Evolutionary conservation across 2,329 filamentous ascomycete species (phyloP), one percentile per base, ranked within the genome.

Genomic region (Beauveria caledonica): DNA sequence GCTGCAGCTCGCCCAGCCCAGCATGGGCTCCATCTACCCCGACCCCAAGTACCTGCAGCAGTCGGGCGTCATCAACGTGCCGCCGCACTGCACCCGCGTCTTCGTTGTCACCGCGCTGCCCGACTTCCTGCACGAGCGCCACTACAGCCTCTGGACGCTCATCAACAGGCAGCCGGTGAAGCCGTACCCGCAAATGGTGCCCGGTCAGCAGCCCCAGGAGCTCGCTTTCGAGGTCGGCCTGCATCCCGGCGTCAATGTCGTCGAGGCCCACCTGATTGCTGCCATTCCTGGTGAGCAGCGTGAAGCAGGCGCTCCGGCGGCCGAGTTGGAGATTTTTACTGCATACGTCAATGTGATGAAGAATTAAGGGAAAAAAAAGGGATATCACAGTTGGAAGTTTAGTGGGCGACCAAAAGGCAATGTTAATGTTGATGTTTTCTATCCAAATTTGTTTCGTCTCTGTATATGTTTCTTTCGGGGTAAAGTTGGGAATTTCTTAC

Each of bases 311-410:
- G 86, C 83, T 0, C 77, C 85, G 10, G 83, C 86, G 63, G 82
- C 87, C 40, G 90, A 94, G 70, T 77, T 92, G 63, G 92, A 97
- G 76, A 88, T 87, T 66, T 80, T 92, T 61, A 90, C 85, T 1
- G 78, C 94, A 29, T 89, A 89, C 73, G 82, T 88, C 63, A 88
- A 94, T 72, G 74, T 95, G 66, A 73, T 85, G 71, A 81, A 75
- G 73, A 70, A 70, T 55, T 80, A 71, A 66, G 17, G 27, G 13
- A 21, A 44, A 15, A 1, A 17, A 52, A 17, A 52, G 5, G 2
- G 48, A 15, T n/a, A 27, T 36, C 3, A 15, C 13, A 9, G 29
- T 13, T 13, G 17, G 15, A 17, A 46, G 9, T 19, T 1, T 7
- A 11, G 15, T 7, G 29, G 19, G 44, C n/a, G 5, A 48, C 13